A percentile compares a stretch with the other conserved stretches of the same genome.
Conservation (phyloP, 768 basidiomycete genomes). For the Suillus cothurnatus region DNA sequence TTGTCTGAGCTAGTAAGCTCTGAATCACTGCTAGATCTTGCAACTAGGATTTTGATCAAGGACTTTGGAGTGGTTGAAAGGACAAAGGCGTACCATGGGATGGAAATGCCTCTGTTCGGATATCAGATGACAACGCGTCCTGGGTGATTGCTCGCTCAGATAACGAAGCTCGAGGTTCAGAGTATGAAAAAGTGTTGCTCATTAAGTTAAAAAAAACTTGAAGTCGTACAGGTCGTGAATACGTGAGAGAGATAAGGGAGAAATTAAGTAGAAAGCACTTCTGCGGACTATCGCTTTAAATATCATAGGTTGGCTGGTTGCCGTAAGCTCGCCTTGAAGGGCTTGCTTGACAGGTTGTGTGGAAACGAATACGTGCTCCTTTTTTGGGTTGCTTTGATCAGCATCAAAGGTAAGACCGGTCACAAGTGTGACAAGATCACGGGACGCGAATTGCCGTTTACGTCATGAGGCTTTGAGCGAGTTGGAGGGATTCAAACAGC, state of each 20-base stretch:
- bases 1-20: constrained; percentile 47
- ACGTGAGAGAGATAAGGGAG: constrained; percentile 13
- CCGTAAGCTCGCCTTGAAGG: constrained; percentile 22
- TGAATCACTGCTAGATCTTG: constrained; percentile 20
- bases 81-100: constrained; percentile 16
- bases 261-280: not conserved
- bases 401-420: constrained; percentile 16
- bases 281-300: constrained; percentile 18
- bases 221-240: constrained; percentile 17
- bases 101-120: not conserved
- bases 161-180: constrained; percentile 13
- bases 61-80: not conserved
- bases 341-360: not conserved
- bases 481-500: constrained; percentile 21
- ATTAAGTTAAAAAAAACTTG: constrained; percentile 17
- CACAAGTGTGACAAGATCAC: constrained; percentile 17
- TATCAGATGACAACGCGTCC: not conserved
- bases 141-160: constrained; percentile 10
- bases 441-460: constrained; percentile 27
- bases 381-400: constrained; percentile 24
- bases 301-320: constrained; percentile 16
- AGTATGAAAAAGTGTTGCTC: constrained; percentile 18
- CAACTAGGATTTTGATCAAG: not conserved
- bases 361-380: constrained; percentile 21
- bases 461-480: constrained; percentile 19